Evolutionary conservation across 1,284 basidiomycete genomes (phyloP), one percentile per base, ranked within the genome.

Genomic region (Exobasidium cylindrosporum): DNA sequence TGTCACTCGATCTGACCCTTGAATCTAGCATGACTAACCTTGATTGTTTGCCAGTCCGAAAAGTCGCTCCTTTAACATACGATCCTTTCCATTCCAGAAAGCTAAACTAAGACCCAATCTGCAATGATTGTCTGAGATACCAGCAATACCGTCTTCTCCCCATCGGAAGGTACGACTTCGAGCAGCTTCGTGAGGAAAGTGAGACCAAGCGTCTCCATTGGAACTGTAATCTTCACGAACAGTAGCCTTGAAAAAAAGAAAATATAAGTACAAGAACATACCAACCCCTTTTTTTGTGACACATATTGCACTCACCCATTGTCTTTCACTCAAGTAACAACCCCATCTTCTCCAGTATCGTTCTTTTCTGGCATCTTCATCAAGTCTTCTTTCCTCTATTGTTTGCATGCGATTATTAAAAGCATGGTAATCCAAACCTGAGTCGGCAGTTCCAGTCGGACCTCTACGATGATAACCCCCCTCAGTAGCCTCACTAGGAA

Each of bases 341-440:
- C 95, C 95, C 95, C 95, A 97, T 72, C 91, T 85, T 82, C 97
- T 97, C 95, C 95, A 98, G 81, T 97, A 92, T 46, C 84, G 83
- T 66, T 86, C 84, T 71, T 87, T 87, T 60, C 83, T 80, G 62
- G 83, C 84, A 66, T 89, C 87, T 74, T 91, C 87, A 50, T 86
- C 82, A 14, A 82, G 73, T n/a, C 81, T 70, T 62, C 66, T 65
- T 65, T 82, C 81, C 64, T 82, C 81, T 17, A n/a, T 55, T 40
- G 35, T 10, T 7, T 10, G 35, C 35, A 40, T 7, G 17, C 17
- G 35, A 40, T 40, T 40, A 54, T 70, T 54, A 68, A 69, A 68
- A 40, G 35, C 35, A 52, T 49, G 3, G 58, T 65, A 58, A 53
- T 72, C 70, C 50, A 69, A 58, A 35, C 56, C 70, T 23, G 64